A percentile compares a stretch with the other conserved stretches of the same genome.
Conservation (phyloP, 805 yeast genomes). For the Ogataea salicorniae region DNA sequence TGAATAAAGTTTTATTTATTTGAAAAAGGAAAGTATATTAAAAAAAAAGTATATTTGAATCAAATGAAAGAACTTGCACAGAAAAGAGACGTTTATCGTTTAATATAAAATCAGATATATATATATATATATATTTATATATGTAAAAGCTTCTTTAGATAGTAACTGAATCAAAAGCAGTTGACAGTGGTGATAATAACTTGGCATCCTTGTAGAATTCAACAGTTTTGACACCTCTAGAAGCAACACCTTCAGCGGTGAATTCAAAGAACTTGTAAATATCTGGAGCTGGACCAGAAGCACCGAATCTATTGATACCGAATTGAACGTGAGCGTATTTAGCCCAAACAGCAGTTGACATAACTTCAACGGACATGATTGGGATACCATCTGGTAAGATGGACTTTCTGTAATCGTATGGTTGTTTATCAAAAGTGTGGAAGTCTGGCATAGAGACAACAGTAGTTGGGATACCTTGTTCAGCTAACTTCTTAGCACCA, state of each 20-base stretch:
- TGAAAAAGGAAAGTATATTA: no score
- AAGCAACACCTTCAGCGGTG: conserved; percentile 89
- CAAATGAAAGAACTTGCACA: no score
- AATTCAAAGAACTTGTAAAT: conserved; percentile 83
- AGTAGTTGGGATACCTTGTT: conserved; percentile 64
- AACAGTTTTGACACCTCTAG: conserved; percentile 75
- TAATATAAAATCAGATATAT: not conserved
- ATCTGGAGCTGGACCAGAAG: conserved; percentile 83
- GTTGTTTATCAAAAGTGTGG: conserved; percentile 81
- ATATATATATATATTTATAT: not conserved
- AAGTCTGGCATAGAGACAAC: conserved; percentile 94
- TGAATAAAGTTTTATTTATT: no score
- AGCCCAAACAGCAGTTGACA: conserved; percentile 88
- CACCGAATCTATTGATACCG: conserved; percentile 95
- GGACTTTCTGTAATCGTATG: conserved; percentile 70
- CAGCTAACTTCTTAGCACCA: conserved; percentile 67
- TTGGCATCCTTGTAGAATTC: conserved; percentile 76
- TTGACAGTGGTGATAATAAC: conserved; percentile 69
- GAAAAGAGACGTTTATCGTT: no score
- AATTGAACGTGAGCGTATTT: conserved; percentile 95
- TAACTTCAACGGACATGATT: conserved; percentile 87
- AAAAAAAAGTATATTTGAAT: no score
- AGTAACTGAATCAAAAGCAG: conserved; percentile 54
- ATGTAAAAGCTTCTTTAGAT: not conserved
- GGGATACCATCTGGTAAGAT: conserved; percentile 96